Percentiles rank a stretch among this genome's conserved stretches.
Evolutionary conservation across 2,329 filamentous ascomycete species (phyloP).

Genomic region (Cladobotryum protrusum): DNA sequence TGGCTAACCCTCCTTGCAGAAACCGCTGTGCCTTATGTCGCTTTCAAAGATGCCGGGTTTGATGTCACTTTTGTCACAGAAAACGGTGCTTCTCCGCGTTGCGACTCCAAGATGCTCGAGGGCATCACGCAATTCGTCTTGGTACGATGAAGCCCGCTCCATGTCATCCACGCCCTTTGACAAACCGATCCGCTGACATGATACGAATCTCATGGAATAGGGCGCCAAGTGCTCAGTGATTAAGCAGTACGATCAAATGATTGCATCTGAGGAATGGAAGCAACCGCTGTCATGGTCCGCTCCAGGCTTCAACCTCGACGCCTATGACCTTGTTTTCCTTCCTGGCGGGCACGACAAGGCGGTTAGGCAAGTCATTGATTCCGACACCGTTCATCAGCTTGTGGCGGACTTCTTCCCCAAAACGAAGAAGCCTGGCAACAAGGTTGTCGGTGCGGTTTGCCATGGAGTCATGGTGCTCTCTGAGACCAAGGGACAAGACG

Average conservation of each 20-base stretch:
- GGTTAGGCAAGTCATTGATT: slow-evolving; percentile 46
- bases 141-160: slow-evolving; percentile 23
- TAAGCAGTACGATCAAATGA: slow-evolving; percentile 38
- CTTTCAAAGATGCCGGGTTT: slow-evolving; percentile 43
- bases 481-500: slow-evolving; percentile 33
- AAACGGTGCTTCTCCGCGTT: slow-evolving; percentile 38
- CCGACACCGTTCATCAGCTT: slow-evolving; percentile 36
- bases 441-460: slow-evolving; percentile 43
- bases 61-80: slow-evolving; percentile 45
- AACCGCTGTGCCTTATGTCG: slow-evolving; percentile 42
- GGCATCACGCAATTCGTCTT: slow-evolving; percentile 45
- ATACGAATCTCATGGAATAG: slow-evolving; percentile 18
- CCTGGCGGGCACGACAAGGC: slow-evolving; percentile 49
- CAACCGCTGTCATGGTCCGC: slow-evolving; percentile 40
- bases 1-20: slow-evolving; percentile 27
- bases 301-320: slow-evolving; percentile 36
- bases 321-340: slow-evolving; percentile 43
- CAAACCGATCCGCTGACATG: no score
- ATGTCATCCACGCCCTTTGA: no score
- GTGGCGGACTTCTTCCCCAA: slow-evolving; percentile 42
- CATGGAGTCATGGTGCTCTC: slow-evolving; percentile 48
- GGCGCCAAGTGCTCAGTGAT: slow-evolving; percentile 39
- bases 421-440: slow-evolving; percentile 38
- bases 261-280: slow-evolving; percentile 33
- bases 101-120: slow-evolving; percentile 44